Conservation (phyloP, 306 rosid species). For the Herpetospermum pedunculosum region DNA sequence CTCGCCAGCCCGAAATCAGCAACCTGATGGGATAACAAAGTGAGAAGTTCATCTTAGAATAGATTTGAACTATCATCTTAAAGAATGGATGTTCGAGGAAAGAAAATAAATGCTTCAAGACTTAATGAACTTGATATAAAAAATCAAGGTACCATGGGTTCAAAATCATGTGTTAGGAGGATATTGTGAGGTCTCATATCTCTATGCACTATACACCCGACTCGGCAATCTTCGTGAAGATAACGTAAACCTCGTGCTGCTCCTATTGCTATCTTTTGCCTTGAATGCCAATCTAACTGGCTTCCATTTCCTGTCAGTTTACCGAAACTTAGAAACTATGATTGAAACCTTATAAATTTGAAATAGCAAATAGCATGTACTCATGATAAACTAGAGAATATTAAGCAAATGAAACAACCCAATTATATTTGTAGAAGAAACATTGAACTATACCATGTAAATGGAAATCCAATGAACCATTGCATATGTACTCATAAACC, state of each 20-base stretch:
- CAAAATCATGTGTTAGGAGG: slow-evolving; percentile 85
- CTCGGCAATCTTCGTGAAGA: slow-evolving; percentile 97
- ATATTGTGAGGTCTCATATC: slow-evolving; percentile 83
- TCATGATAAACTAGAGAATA: background rate
- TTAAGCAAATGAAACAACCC: background rate
- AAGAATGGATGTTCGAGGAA: background rate
- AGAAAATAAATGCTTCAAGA: background rate
- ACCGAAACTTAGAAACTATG: slow-evolving; percentile 1
- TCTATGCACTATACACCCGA: slow-evolving; percentile 87
- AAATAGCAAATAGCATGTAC: background rate
- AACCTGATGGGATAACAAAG: slow-evolving; percentile 33
- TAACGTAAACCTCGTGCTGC: slow-evolving; percentile 81
- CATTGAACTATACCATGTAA: slow-evolving; percentile 47
- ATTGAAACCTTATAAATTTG: background rate
- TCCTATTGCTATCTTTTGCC: slow-evolving; percentile 71
- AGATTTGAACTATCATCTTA: background rate
- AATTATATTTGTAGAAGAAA: background rate
- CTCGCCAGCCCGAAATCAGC: slow-evolving; percentile 93
- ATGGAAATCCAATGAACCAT: slow-evolving; percentile 72
- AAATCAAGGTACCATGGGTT: slow-evolving; percentile 52
- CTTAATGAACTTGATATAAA: background rate
- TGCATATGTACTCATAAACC: slow-evolving; percentile 88
- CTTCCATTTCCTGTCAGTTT: slow-evolving; percentile 41
- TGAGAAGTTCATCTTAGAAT: background rate
- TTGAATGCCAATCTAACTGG: slow-evolving; percentile 56